phyloP scores from a whole-genome alignment of 1,284 basidiomycete genomes.

The Irpex lacteus region DNA sequence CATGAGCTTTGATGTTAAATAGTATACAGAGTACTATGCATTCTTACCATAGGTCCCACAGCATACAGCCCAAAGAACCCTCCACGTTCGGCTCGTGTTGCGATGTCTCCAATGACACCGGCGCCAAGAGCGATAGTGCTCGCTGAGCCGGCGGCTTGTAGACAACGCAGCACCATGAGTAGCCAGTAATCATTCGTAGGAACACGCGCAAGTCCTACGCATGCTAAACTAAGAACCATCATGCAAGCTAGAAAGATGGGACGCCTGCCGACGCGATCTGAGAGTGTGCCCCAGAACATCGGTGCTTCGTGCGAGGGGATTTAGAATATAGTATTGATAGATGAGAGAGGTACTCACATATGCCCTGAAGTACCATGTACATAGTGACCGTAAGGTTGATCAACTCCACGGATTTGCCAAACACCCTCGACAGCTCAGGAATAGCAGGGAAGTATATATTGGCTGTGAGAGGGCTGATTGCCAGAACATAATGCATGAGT shows the following conservation, averaged over 20 bases:
- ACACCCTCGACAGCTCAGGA: conserved; percentile 58
- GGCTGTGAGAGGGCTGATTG: conserved; percentile 60
- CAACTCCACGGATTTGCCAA: conserved; percentile 61
- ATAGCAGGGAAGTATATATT: conserved; percentile 81
- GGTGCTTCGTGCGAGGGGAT: conserved; percentile 27
- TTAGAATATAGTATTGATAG: background rate
- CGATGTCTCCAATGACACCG: conserved; percentile 40
- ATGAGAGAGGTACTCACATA: conserved; percentile 41
- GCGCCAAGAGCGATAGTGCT: conserved; percentile 42
- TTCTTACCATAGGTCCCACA: conserved; percentile 35
- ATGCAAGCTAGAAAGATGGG: conserved; percentile 44
- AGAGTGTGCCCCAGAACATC: conserved; percentile 44
- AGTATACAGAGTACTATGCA: background rate
- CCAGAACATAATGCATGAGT: background rate
- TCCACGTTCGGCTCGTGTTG: conserved; percentile 36
- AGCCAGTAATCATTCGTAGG: conserved; percentile 46
- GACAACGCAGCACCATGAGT: conserved; percentile 43
- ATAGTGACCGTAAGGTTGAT: conserved; percentile 79
- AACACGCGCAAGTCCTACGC: conserved; percentile 45
- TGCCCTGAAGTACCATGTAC: conserved; percentile 76
- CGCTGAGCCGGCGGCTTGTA: conserved; percentile 46
- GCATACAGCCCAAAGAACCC: conserved; percentile 37
- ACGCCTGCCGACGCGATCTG: conserved; percentile 44
- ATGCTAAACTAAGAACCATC: conserved; percentile 35
- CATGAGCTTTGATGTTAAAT: background rate